phyloP scores from a whole-genome alignment of 73 alveolate species.

The Symbiodinium pilosum region DNA sequence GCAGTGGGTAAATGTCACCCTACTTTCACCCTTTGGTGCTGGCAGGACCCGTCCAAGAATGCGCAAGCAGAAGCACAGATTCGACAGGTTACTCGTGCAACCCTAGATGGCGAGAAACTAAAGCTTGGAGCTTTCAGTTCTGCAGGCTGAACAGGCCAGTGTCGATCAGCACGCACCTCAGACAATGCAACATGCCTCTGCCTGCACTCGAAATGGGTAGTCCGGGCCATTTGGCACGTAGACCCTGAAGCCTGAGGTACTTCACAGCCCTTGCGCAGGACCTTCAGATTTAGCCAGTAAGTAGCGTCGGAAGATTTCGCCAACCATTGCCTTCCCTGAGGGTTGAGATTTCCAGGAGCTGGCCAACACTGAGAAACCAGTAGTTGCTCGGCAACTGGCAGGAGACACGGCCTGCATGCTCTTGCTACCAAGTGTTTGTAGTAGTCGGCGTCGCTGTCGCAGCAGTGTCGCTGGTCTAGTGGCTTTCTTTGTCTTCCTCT shows the following conservation, averaged over 20 bases:
- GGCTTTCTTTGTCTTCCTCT: no score
- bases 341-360: neutral
- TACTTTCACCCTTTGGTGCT: neutral
- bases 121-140: no score
- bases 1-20: neutral
- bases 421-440: neutral
- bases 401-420: slow-evolving; percentile 3
- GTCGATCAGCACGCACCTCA: slow-evolving; percentile 49
- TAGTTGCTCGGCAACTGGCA: slow-evolving; percentile 91
- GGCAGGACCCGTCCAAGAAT: slow-evolving; percentile 21
- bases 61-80: slow-evolving; percentile 92
- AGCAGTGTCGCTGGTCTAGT: neutral
- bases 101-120: neutral
- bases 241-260: slow-evolving; percentile 20
- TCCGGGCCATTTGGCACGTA: neutral
- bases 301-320: neutral
- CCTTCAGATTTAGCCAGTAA: neutral
- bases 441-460: neutral
- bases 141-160: slow-evolving; percentile 72
- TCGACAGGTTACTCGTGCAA: slow-evolving; percentile 28
- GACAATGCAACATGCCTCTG: no score
- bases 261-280: slow-evolving; percentile 93
- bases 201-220: neutral
- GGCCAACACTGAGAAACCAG: slow-evolving; percentile 88
- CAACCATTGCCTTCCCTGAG: neutral